Base-by-base conservation (phyloP, 176 grass and related monocot genomes). In the Luzula sylvatica region DNA sequence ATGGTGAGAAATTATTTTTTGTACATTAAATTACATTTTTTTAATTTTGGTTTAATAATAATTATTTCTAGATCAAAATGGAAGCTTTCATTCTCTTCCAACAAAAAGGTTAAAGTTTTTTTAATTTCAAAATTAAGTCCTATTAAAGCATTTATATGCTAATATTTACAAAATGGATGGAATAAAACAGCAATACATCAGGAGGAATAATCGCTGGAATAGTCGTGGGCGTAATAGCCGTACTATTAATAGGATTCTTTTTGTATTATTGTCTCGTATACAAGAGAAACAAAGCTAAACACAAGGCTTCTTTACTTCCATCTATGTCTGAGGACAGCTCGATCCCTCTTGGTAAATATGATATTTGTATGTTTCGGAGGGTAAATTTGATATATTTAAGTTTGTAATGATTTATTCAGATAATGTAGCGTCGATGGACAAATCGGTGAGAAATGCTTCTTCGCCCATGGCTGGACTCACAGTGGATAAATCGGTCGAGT, bases 401-500 rank as follows among this genome's bases (percentile, higher is more conserved):
- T n/a, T n/a, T n/a, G n/a, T n/a, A n/a, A n/a, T n/a, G n/a, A n/a
- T 44, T 16, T 44, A 50, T 71, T 12, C 20, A 51, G 57, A 42
- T 42, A 42, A 29, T 46, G 14, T 62, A 47, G 24, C 28, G 26
- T 58, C 74, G 15, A 24, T 52, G 28, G 29, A 65, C 12, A 22
- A 28, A 41, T 29, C 66, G 4, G 21, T 47, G 42, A 26, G 26
- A 66, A 59, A 71, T 58, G 54, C 71, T 29, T 39, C 51, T 50
- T 69, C 77, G 41, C 45, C 45, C 76, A 55, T 68, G 45, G 59
- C 72, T 53, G 81, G 85, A 66, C 66, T 86, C 57, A 82, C 78
- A 32, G 81, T 90, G 29, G 81, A 98, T 11, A 98, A 82, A 79
- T 90, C 85, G 63, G 81, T 98, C 20, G 92, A 98, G 64, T 98